Conservation (phyloP, 179 eudicot species). For the Heliamphora pulchella region DNA sequence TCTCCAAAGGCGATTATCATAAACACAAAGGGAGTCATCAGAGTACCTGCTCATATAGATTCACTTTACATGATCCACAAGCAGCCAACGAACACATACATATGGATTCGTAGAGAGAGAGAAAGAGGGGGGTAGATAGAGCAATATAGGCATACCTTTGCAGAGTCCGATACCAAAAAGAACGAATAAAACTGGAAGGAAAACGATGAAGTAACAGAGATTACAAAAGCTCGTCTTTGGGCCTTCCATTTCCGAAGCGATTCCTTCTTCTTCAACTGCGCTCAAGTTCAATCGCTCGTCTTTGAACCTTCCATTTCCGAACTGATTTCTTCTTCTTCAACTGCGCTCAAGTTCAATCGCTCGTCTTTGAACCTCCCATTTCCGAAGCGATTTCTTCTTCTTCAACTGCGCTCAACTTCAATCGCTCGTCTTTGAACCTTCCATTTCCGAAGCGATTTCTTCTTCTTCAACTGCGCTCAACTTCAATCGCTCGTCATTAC, state of each 20-base stretch:
- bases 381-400: slow-evolving; percentile 1
- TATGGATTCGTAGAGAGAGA: background rate
- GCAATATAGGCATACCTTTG: slow-evolving; percentile 16
- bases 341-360: background rate
- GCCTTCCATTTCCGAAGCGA: slow-evolving; percentile 8
- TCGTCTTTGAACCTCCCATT: slow-evolving; percentile 16
- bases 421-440: slow-evolving; percentile 12
- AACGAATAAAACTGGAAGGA: slow-evolving; percentile 16
- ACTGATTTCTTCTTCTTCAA: slow-evolving; percentile 4
- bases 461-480: background rate
- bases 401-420: background rate
- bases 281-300: background rate
- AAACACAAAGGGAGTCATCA: slow-evolving; percentile 22
- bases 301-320: slow-evolving; percentile 14
- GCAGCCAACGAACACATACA: background rate
- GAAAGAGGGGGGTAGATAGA: no score
- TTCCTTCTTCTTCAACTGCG: background rate
- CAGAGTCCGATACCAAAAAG: slow-evolving; percentile 14
- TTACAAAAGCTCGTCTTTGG: slow-evolving; percentile 14
- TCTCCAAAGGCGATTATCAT: slow-evolving; percentile 22
- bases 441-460: slow-evolving; percentile 9
- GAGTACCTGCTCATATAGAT: slow-evolving; percentile 17
- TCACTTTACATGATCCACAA: background rate
- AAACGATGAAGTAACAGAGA: slow-evolving; percentile 15
- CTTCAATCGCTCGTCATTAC: no score